phyloP scores from a whole-genome alignment of 768 basidiomycete genomes.

The Termitomyces sp. region DNA sequence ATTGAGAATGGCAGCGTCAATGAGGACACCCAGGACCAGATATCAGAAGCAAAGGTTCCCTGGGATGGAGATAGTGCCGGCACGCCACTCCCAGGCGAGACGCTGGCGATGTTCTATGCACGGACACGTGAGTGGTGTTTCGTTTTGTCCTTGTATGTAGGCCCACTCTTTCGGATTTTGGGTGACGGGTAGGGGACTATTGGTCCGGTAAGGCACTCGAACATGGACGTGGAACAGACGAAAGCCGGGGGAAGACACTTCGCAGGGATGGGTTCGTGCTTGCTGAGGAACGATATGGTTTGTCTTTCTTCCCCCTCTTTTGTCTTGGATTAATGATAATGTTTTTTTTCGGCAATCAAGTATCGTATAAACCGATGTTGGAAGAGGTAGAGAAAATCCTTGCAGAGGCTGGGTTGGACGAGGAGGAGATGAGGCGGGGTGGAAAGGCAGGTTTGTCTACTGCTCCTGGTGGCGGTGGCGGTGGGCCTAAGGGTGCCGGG shows the following conservation, averaged over 20 bases:
- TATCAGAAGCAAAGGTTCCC: not conserved
- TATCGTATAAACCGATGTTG: not conserved
- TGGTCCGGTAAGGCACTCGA: not conserved
- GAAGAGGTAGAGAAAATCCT: not conserved
- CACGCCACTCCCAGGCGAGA: not conserved
- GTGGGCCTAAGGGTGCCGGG: not conserved
- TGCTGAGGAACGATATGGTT: not conserved
- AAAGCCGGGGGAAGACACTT: not conserved
- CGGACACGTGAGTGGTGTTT: not conserved
- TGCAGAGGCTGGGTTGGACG: not conserved
- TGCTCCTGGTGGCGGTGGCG: no score
- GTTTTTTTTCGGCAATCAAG: not conserved
- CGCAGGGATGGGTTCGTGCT: not conserved
- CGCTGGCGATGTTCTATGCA: not conserved
- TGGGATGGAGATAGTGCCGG: not conserved
- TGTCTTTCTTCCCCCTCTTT: not conserved
- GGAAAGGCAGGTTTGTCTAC: not conserved
- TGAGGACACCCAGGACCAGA: not conserved
- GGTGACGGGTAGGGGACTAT: not conserved
- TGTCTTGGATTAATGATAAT: no score
- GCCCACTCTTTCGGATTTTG: no score
- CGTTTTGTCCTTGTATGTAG: no score
- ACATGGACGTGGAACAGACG: not conserved
- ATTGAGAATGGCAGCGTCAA: not conserved
- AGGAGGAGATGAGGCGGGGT: slow-evolving; percentile 28